These are phyloP conservation scores for Aspergillus diversus DNA, from an alignment of 495 filamentous ascomycete species.

Conservation along the genomic window DNA sequence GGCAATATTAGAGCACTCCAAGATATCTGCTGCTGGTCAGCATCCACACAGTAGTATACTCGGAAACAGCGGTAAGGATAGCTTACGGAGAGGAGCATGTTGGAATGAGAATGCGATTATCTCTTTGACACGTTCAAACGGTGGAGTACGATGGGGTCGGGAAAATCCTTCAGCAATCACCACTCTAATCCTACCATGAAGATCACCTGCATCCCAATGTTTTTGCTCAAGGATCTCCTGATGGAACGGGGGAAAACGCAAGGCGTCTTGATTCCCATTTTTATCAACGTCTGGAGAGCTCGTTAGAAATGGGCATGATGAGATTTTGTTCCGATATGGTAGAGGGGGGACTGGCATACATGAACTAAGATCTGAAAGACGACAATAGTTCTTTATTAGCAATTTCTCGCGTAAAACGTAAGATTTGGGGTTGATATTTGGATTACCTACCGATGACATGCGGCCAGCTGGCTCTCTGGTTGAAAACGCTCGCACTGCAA, in stretches of 20 bases:
- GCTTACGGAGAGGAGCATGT: constrained; percentile 77
- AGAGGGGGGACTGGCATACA: constrained; percentile 9
- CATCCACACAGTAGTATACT: neutral
- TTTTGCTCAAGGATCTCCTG: constrained; percentile 69
- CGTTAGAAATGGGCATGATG: constrained; percentile 1
- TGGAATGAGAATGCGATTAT: constrained; percentile 82
- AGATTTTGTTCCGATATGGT: neutral
- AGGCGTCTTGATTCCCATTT: constrained; percentile 60
- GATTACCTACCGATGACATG: constrained; percentile 53
- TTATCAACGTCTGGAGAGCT: constrained; percentile 58
- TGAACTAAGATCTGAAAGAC: constrained; percentile 25
- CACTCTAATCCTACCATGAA: constrained; percentile 75
- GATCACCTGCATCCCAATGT: constrained; percentile 73
- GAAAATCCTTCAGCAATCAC: constrained; percentile 75
- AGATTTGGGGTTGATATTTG: neutral
- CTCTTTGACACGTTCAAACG: constrained; percentile 74
- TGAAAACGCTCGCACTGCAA: constrained; percentile 56
- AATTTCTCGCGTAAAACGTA: neutral
- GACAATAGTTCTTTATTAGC: neutral
- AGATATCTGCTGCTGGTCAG: constrained; percentile 58
- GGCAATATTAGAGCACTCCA: constrained; percentile 78
- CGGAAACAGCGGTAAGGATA: neutral
- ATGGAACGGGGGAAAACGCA: constrained; percentile 77
- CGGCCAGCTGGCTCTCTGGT: constrained; percentile 62
- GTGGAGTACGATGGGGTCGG: constrained; percentile 46